These are phyloP conservation scores for Fusarium irregulare DNA, from an alignment of 2,329 filamentous ascomycete species.

Conservation along the genomic window DNA sequence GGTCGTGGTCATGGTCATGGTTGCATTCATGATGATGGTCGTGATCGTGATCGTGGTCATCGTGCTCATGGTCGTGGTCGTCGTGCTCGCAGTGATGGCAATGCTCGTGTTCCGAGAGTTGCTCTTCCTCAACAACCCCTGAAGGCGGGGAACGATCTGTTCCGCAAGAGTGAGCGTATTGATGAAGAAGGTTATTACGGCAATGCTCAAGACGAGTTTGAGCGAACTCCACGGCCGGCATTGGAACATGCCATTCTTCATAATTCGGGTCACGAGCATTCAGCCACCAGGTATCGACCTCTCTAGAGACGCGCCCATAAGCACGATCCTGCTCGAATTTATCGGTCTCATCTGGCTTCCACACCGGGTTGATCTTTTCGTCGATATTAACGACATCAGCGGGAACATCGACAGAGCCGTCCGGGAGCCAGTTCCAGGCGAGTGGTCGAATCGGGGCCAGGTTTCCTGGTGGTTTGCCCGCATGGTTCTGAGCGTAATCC, in stretches of 20 bases:
- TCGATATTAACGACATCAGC: conserved; percentile 53
- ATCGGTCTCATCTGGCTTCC: conserved; percentile 64
- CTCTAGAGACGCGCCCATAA: conserved; percentile 71
- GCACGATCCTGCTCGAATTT: conserved; percentile 69
- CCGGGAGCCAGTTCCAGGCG: conserved; percentile 67
- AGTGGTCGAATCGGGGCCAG: conserved; percentile 63
- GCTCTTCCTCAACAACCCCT: conserved; percentile 53
- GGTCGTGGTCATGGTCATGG: conserved; percentile 31
- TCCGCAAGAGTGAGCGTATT: conserved; percentile 61
- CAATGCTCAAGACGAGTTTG: conserved; percentile 68
- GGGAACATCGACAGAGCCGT: conserved; percentile 47
- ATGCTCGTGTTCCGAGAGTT: conserved; percentile 53
- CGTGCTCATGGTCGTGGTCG: conserved; percentile 22
- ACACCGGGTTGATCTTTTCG: conserved; percentile 60
- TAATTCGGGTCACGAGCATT: conserved; percentile 70
- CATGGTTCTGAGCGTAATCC: conserved; percentile 64
- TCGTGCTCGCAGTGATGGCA: conserved; percentile 50
- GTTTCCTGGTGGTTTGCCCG: conserved; percentile 61
- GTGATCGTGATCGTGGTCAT: conserved; percentile 46
- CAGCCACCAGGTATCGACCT: conserved; percentile 75
- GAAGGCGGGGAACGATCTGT: conserved; percentile 55
- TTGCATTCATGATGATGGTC: conserved; percentile 48
- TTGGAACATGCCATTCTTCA: conserved; percentile 67
- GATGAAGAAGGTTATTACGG: conserved; percentile 68
- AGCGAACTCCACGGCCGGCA: conserved; percentile 71